These are phyloP conservation scores for Stenogyne calaminthoides DNA, from an alignment of 305 asterid species.

Conservation along the genomic window DNA sequence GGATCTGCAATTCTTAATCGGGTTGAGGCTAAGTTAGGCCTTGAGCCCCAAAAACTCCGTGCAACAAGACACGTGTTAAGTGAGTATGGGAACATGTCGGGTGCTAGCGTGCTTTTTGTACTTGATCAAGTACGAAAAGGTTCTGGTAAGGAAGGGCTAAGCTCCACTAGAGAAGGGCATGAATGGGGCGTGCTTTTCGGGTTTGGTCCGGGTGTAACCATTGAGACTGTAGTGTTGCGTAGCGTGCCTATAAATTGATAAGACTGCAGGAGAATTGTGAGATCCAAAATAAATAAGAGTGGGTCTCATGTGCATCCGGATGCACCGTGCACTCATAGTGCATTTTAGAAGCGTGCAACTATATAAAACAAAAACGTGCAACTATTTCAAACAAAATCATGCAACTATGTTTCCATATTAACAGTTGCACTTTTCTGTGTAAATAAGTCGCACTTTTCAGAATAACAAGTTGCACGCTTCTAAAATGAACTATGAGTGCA, in stretches of 20 bases:
- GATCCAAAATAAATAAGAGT: too few relatives aligned
- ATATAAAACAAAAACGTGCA: too few relatives aligned
- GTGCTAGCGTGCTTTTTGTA: slow-evolving; percentile 58
- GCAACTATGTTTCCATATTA: too few relatives aligned
- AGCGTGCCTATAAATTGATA: slow-evolving; percentile 35
- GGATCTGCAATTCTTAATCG: slow-evolving; percentile 62
- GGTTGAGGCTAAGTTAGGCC: slow-evolving; percentile 43
- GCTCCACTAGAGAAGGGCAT: slow-evolving; percentile 58
- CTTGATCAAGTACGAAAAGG: slow-evolving; percentile 58
- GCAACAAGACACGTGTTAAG: slow-evolving; percentile 49
- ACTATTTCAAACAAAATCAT: too few relatives aligned
- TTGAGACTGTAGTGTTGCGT: slow-evolving; percentile 60
- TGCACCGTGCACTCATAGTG: too few relatives aligned
- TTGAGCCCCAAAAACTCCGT: slow-evolving; percentile 43
- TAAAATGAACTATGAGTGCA: too few relatives aligned
- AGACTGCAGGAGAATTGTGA: neutral
- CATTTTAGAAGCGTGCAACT: too few relatives aligned
- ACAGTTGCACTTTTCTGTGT: too few relatives aligned
- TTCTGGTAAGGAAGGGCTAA: slow-evolving; percentile 44
- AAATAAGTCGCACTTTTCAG: too few relatives aligned
- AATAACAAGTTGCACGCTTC: too few relatives aligned
- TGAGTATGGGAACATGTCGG: slow-evolving; percentile 65
- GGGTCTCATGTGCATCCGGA: too few relatives aligned
- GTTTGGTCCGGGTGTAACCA: slow-evolving; percentile 64
- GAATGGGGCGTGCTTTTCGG: slow-evolving; percentile 69